Evolutionary conservation across 208 protist genomes (phyloP), one percentile per base, ranked within the genome.

Genomic region (Trypanosoma conorhini): DNA sequence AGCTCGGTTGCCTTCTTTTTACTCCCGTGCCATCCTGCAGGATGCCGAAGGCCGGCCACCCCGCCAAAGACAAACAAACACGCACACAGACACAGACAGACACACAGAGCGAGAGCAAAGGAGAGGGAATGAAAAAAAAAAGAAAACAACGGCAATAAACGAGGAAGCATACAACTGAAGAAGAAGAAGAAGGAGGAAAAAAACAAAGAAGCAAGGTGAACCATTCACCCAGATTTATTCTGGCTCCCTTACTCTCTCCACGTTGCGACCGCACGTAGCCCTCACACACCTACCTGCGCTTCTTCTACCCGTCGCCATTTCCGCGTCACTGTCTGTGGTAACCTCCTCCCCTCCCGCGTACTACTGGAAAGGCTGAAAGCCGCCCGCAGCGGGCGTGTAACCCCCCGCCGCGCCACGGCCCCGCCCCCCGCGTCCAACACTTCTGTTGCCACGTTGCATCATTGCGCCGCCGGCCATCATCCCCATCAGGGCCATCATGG

Each of bases 401-500:
- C 40, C 62, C 10, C 70, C 64, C 19, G 61, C 55, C 1, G 42
- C 46, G 26, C 70, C 28, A 17, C 66, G 62, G 38, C 81, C 72
- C 24, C 63, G 68, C 5, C 48, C 61, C n/a, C 71, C 71, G 19
- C 71, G 58, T 8, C 63, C 58, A 42, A 71, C 44, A 40, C 64
- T 72, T 30, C 83, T 68, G n/a, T 76, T 72, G 52, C 70, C 68
- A 35, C 67, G 76, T 54, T 57, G 75, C 67, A 65, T 54, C 60
- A 72, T 72, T 50, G 75, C 77, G 12, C 78, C 74, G 21, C 62
- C 64, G 10, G 62, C 63, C 79, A 88, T 81, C 81, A 90, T 84
- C 8, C 82, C 83, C 85, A 93, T 91, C 9, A 93, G 65, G 19
- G 85, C 78, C 46, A 81, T 81, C 48, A 93, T 82, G 19, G 83